A percentile compares a stretch with the other conserved stretches of the same genome.
phyloP scores from a whole-genome alignment of 2,329 filamentous ascomycete genomes.

The Penicillium occitanis region DNA sequence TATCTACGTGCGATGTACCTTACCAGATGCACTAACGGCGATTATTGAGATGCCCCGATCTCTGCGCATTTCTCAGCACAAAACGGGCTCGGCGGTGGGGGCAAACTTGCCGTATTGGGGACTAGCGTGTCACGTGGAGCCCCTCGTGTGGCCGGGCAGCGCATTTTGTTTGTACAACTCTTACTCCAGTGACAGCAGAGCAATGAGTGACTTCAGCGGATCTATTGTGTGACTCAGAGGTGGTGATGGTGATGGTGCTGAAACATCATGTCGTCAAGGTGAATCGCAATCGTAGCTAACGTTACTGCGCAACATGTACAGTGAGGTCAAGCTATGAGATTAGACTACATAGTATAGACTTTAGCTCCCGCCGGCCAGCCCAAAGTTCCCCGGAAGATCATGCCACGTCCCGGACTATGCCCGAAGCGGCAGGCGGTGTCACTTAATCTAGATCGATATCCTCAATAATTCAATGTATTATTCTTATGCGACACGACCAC shows the following conservation, averaged over 20 bases:
- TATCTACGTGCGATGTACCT: not conserved
- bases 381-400: slow-evolving; percentile 18
- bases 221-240: not conserved
- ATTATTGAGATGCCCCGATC: not conserved
- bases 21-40: not conserved
- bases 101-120: slow-evolving; percentile 20
- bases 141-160: slow-evolving; percentile 17
- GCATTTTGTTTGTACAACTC: slow-evolving; percentile 2
- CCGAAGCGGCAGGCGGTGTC: not conserved
- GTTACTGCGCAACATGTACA: not conserved
- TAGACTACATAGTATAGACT: not conserved
- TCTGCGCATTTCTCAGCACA: slow-evolving; percentile 32
- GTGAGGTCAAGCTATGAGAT: not conserved
- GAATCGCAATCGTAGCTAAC: not conserved
- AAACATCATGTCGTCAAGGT: too few species aligned
- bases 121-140: slow-evolving; percentile 30
- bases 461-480: not conserved
- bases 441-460: not conserved
- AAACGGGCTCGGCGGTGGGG: slow-evolving; percentile 19
- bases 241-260: too few species aligned
- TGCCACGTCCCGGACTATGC: slow-evolving; percentile 1
- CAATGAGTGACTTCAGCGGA: not conserved
- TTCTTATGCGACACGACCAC: not conserved
- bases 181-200: not conserved
- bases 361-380: slow-evolving; percentile 16